Evolutionary conservation across 345 rosid species (phyloP), one percentile per base, ranked within the genome.

Genomic region (Gossypium sturtianum): DNA sequence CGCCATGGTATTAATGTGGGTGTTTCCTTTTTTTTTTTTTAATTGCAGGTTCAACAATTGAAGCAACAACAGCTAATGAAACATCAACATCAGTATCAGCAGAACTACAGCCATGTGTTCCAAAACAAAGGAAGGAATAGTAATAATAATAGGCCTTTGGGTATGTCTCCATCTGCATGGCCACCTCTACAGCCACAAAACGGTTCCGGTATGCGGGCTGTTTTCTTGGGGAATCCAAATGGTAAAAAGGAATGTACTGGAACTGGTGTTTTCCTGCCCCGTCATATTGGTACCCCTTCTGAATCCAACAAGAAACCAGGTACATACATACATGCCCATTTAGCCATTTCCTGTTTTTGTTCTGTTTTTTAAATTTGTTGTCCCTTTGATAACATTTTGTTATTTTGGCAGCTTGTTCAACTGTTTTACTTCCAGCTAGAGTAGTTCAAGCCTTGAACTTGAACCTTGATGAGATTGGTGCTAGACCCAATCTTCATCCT

Each of bases 201-300:
- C 45, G 84, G 87, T 60, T 81, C 89, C 3, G 83, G 83, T 54
- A 86, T 87, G 97, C 80, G 86, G 23, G 87, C 91, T 61, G 89
- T 86, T 12, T 83, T 89, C 45, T 84, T 88, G 10, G 91, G 91
- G 3, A 72, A 83, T 15, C 79, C 81, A 0, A 53, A 80, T 17
- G 84, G 62, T 0, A 89, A 87, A 81, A 83, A 83, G 41, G 90
- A 85, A 72, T 85, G 85, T 58, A 80, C 94, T 12, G 98, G 98
- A 5, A 94, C 98, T 8, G 98, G 97, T 15, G 98, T 94, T 11
- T 94, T 94, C 86, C 75, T 92, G 64, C 98, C 98, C 12, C 94
- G 92, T 3, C 85, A 87, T 7, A 41, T 72, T 10, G 81, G 82
- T 53, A 53, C 81, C 9, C 61, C 76, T 3, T 2, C 83, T 44